phyloP scores from a whole-genome alignment of 179 eudicot species.

The Beta lomatogona region DNA sequence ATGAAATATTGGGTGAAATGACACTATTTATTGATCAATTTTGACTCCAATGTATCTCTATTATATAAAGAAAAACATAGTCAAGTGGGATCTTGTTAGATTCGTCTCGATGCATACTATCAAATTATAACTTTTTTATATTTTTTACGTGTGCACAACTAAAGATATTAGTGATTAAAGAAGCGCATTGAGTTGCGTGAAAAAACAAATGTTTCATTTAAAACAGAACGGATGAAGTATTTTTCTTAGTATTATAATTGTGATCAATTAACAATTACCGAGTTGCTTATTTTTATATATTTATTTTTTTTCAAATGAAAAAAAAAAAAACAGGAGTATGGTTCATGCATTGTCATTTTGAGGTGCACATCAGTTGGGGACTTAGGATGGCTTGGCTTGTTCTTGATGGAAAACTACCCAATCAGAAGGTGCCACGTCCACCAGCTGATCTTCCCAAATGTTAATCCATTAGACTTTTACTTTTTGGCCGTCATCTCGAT shows the following conservation, averaged over 20 bases:
- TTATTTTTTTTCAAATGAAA: not conserved
- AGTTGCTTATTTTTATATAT: not conserved
- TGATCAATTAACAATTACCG: not conserved
- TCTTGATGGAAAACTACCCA: slow-evolving; percentile 52
- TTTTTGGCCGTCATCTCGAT: not conserved
- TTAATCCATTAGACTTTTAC: slow-evolving; percentile 21
- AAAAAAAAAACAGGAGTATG: slow-evolving; percentile 46
- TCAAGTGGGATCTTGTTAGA: too few relatives aligned
- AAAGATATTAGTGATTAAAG: too few relatives aligned
- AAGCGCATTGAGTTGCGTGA: too few relatives aligned
- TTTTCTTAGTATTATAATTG: not conserved
- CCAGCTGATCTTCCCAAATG: slow-evolving; percentile 67
- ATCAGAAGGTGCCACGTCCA: slow-evolving; percentile 64
- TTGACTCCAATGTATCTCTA: too few relatives aligned
- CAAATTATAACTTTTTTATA: too few relatives aligned
- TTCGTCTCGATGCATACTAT: too few relatives aligned
- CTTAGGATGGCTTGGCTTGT: slow-evolving; percentile 74
- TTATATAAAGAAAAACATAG: too few relatives aligned
- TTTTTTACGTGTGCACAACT: too few relatives aligned
- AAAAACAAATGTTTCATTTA: too few relatives aligned
- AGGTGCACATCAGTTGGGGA: slow-evolving; percentile 72
- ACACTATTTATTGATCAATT: too few relatives aligned
- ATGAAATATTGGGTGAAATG: too few relatives aligned
- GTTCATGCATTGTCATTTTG: slow-evolving; percentile 82
- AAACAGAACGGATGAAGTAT: too few relatives aligned